Evolutionary conservation across 768 basidiomycete species (phyloP).

Genomic region (Gautieria morchelliformis): DNA sequence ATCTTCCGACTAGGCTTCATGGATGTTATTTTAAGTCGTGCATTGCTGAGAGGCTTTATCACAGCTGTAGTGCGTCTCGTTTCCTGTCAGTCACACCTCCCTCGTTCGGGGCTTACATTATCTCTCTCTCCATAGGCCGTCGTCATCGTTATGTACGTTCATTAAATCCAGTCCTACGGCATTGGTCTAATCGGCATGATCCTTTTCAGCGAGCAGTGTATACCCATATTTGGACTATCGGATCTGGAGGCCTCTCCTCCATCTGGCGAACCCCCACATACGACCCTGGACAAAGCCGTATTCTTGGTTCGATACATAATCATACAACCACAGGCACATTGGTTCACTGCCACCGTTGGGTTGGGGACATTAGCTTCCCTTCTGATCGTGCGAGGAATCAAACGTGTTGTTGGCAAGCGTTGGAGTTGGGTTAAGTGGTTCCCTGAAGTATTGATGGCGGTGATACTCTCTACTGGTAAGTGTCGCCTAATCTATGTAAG

Average conservation of each 20-base stretch:
- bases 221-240: constrained; percentile 82
- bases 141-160: constrained; percentile 71
- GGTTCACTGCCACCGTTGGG: constrained; percentile 63
- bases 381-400: constrained; percentile 49
- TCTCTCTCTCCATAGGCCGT: constrained; percentile 32
- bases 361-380: constrained; percentile 60
- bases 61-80: constrained; percentile 44
- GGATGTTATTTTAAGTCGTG: constrained; percentile 86
- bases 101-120: not conserved
- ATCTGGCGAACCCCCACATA: constrained; percentile 36
- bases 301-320: constrained; percentile 61
- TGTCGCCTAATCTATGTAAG: not conserved
- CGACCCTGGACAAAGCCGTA: constrained; percentile 64
- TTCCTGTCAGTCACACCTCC: not conserved
- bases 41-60: constrained; percentile 80
- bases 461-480: constrained; percentile 69
- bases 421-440: constrained; percentile 17
- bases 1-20: constrained; percentile 86
- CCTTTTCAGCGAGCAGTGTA: constrained; percentile 58
- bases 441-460: constrained; percentile 60
- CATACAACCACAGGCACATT: constrained; percentile 39
- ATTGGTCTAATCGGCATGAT: not conserved
- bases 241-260: constrained; percentile 38
- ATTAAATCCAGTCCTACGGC: not conserved
- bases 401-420: constrained; percentile 24